Percentiles rank a stretch among this genome's conserved stretches.
Conservation (phyloP, 2,329 filamentous ascomycete species). For the Cercospora sp. region DNA sequence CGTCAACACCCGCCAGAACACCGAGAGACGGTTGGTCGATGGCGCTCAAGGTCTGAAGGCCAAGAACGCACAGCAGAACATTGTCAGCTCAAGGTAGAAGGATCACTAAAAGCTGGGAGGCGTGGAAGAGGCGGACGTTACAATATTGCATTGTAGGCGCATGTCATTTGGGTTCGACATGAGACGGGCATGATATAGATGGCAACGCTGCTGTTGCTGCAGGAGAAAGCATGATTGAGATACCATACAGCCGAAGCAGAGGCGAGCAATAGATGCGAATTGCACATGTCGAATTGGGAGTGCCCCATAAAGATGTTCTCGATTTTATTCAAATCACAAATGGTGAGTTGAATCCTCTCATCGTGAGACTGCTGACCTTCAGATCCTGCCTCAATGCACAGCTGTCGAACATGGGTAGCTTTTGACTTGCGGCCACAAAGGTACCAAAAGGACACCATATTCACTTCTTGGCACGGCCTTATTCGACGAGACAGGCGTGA, state of each 20-base stretch:
- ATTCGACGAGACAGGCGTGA: too few relatives aligned
- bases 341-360: background rate
- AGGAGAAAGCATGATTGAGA: background rate
- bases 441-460: background rate
- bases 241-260: conserved; percentile 6
- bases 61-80: conserved; percentile 18
- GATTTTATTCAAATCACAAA: background rate
- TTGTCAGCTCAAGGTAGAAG: conserved; percentile 13
- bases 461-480: too few relatives aligned
- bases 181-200: background rate
- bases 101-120: background rate
- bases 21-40: conserved; percentile 62
- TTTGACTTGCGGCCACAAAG: background rate
- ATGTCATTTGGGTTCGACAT: background rate
- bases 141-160: conserved; percentile 1
- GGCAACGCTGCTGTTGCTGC: background rate
- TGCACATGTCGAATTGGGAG: background rate
- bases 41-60: conserved; percentile 61
- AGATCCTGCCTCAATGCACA: too few relatives aligned
- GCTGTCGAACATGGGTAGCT: background rate
- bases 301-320: background rate
- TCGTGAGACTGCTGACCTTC: background rate
- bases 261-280: conserved; percentile 3
- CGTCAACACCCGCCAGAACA: conserved; percentile 76
- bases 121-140: background rate